Conservation (phyloP, 2,329 filamentous ascomycete species). For the Pseudogymnoascus sp. region DNA sequence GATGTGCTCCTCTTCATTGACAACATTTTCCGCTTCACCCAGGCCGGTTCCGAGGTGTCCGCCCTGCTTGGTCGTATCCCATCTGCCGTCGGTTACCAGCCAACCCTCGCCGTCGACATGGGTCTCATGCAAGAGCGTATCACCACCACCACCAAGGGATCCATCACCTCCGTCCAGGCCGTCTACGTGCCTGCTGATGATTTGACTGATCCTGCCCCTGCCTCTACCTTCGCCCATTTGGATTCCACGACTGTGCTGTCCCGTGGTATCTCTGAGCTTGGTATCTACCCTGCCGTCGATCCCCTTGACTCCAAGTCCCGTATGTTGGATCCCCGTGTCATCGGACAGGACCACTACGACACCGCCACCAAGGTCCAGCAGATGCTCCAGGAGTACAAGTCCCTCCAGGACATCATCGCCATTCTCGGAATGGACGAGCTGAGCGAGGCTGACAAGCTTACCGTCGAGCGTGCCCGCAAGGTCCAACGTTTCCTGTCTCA, state of each 20-base stretch:
- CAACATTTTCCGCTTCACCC: conserved; percentile 99
- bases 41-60: conserved; percentile 99
- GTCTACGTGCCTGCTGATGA: conserved; percentile 99
- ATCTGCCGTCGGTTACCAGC: conserved; percentile 99
- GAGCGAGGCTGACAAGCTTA: conserved; percentile 98
- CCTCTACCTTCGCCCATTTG: conserved; percentile 99
- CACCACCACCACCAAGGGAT: conserved; percentile 98
- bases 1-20: conserved; percentile 99
- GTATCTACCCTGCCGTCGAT: conserved; percentile 99
- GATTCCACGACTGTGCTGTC: conserved; percentile 99
- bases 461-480: conserved; percentile 99
- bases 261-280: conserved; percentile 99
- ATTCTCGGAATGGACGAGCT: conserved; percentile 99
- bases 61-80: conserved; percentile 98
- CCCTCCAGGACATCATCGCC: conserved; percentile 99
- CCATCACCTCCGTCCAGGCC: conserved; percentile 99
- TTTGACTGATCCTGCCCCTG: conserved; percentile 98
- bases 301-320: conserved; percentile 98
- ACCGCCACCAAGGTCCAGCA: conserved; percentile 93
- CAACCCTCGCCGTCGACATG: conserved; percentile 97
- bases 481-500: conserved; percentile 99
- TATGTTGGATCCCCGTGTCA: conserved; percentile 98
- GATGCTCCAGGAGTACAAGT: conserved; percentile 99
- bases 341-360: conserved; percentile 96
- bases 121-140: conserved; percentile 99